Conservation (phyloP, 345 rosid species). For the Salix purpurea region DNA sequence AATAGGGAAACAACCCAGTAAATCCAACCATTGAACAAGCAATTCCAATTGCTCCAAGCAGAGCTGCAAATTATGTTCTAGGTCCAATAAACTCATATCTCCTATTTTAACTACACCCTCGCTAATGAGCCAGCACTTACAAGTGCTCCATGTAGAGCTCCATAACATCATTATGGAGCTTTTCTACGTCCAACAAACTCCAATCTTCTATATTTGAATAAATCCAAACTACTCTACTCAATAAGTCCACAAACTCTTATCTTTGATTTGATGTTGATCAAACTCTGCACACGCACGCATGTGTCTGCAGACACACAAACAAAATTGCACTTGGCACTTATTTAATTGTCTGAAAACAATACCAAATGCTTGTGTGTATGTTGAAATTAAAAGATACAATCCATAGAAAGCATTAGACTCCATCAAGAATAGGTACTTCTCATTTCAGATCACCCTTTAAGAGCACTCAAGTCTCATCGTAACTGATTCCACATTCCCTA, state of each 20-base stretch:
- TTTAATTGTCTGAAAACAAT: not conserved
- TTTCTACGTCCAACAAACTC: not conserved
- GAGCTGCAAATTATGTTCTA: not conserved
- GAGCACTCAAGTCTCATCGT: not conserved
- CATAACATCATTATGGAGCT: not conserved
- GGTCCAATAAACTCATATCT: not conserved
- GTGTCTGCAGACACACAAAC: not conserved
- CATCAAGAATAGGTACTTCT: not conserved
- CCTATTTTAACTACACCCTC: not conserved
- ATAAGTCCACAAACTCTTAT: not conserved
- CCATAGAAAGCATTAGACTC: not conserved
- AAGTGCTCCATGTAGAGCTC: not conserved
- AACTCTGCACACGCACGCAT: not conserved
- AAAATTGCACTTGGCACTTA: not conserved
- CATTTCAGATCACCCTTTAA: not conserved
- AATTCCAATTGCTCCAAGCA: not conserved
- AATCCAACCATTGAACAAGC: not conserved
- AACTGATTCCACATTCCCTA: not conserved
- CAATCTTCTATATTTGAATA: not conserved
- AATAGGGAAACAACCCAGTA: not conserved
- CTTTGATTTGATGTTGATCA: not conserved
- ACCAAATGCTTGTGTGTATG: not conserved
- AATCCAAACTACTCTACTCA: not conserved
- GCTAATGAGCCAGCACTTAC: not conserved
- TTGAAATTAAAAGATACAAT: not conserved